A percentile compares a stretch with the other conserved stretches of the same genome.
Conservation (phyloP, 345 rosid genomes). For the Moringa oleifera region DNA sequence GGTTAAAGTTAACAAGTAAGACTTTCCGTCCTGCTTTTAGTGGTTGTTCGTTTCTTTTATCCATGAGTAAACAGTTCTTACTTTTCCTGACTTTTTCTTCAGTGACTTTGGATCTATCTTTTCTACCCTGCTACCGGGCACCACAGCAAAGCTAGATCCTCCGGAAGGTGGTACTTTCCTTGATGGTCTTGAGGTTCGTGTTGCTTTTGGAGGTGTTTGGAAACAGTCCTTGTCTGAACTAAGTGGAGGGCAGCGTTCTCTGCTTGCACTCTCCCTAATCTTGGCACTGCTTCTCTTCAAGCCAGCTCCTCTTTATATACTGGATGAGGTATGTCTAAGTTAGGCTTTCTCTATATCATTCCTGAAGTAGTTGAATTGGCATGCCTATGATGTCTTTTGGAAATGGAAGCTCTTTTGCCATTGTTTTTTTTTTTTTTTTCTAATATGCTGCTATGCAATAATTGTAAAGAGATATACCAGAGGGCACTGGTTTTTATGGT, state of each 20-base stretch:
- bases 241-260: conserved; percentile 93
- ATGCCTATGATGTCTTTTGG: not conserved
- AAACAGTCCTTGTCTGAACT: conserved; percentile 90
- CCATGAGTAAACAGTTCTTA: not conserved
- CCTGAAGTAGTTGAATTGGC: conserved; percentile 9
- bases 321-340: conserved; percentile 66
- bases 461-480: not conserved
- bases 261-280: conserved; percentile 90
- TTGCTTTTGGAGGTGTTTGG: conserved; percentile 96
- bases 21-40: not conserved
- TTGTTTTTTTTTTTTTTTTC: no score
- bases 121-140: conserved; percentile 87
- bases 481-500: not conserved
- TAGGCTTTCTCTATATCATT: not conserved
- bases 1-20: conserved; percentile 88
- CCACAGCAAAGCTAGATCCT: conserved; percentile 85
- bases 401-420: not conserved
- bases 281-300: conserved; percentile 94
- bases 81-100: conserved; percentile 13
- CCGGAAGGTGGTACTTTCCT: conserved; percentile 85
- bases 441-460: not conserved
- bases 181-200: conserved; percentile 95
- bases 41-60: not conserved
- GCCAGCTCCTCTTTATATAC: conserved; percentile 95
- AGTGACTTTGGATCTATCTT: conserved; percentile 96